Base-by-base conservation (phyloP, 305 asterid species). In the Ilex paraguariensis region DNA sequence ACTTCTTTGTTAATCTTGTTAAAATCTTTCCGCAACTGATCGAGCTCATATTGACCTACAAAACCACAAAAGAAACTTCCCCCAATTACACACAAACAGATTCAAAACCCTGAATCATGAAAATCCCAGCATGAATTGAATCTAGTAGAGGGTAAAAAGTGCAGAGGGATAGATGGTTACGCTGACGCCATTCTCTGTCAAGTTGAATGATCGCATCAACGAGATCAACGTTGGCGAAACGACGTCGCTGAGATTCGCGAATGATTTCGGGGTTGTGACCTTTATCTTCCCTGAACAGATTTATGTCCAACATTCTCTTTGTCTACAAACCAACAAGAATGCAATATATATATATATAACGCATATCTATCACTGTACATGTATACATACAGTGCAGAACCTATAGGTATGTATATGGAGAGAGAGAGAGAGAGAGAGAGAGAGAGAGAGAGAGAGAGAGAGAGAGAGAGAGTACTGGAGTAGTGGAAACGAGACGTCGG, bases 201-300 rank as follows among this genome's bases (percentile, higher is more conserved):
- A 88, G 95, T 44, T 64, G 69, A 62, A 87, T 88, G 70, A 91
- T 87, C 77, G 84, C 84, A 68, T 93, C 95, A 13, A 93, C 95
- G 17, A 87, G 73, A 57, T 48, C 67, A 8, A 77, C 87, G 30
- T 81, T 66, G 16, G 84, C 83, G 64, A 69, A 90, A 54, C 96
- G 96, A 42, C 96, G 96, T 14, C 95, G 86, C 63, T 83, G 96
- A 13, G 96, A 93, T 70, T 90, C 97, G 67, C 95, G 74, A 5
- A 87, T 79, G 59, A 80, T 77, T 73, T 87, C 95, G 3, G 96
- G 95, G 64, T 90, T 73, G 15, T 88, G 86, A 7, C 95, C 96
- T 69, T 91, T 91, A 65, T 86, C 96, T 68, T 72, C 95, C 45
- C 95, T 84, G 60, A 90, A 85, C 4, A 87, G 82, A 76, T 87